phyloP scores from a whole-genome alignment of 139 green algal genomes.

The Micromonas commoda region DNA sequence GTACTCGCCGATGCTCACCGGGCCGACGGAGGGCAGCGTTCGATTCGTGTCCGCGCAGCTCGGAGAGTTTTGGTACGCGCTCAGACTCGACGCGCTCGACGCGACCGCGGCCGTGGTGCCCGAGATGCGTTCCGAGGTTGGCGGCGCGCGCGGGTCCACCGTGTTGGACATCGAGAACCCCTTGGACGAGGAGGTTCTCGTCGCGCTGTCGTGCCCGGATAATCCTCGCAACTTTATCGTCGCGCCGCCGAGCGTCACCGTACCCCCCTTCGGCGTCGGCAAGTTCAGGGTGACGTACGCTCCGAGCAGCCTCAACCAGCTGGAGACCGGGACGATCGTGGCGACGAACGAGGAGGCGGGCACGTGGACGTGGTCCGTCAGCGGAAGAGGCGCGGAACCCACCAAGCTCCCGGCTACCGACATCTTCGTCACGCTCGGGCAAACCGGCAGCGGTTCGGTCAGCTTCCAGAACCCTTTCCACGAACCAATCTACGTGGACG shows the following conservation, averaged over 20 bases:
- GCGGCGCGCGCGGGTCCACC: conserved; percentile 28
- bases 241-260: conserved; percentile 3
- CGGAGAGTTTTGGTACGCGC: conserved; percentile 59
- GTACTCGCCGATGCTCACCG: conserved; percentile 49
- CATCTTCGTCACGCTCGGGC: conserved; percentile 23
- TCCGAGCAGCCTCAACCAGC: conserved; percentile 37
- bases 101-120: conserved; percentile 36
- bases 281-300: conserved; percentile 43
- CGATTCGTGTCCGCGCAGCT: conserved; percentile 51
- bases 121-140: conserved; percentile 39
- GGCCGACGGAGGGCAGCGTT: conserved; percentile 34
- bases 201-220: conserved; percentile 13
- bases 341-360: conserved; percentile 32
- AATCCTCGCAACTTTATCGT: conserved; percentile 43
- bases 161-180: conserved; percentile 52
- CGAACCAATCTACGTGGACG: conserved; percentile 20
- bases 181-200: conserved; percentile 26
- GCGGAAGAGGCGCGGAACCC: conserved; percentile 9
- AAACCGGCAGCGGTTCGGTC: conserved; percentile 18
- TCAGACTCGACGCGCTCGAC: conserved; percentile 43
- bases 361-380: conserved; percentile 38
- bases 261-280: conserved; percentile 32
- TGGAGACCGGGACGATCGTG: conserved; percentile 36
- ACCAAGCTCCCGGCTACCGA: background rate
- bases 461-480: conserved; percentile 51